A percentile compares a stretch with the other conserved stretches of the same genome.
Evolutionary conservation across 2,329 filamentous ascomycete genomes (phyloP).

Genomic region (Myriangium duriaei): DNA sequence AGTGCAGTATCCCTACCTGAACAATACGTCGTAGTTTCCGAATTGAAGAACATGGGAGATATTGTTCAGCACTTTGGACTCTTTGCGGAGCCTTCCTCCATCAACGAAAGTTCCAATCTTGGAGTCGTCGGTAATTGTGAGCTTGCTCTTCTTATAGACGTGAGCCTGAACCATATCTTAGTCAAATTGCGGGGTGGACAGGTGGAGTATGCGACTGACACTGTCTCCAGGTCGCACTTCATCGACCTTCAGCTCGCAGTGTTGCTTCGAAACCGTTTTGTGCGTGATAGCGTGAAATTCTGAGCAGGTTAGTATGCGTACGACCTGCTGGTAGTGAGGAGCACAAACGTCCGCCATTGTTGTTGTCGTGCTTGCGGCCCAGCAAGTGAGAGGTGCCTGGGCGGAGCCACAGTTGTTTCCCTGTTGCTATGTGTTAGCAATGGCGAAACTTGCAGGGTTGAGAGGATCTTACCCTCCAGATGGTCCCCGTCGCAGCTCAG

Average conservation of each 20-base stretch:
- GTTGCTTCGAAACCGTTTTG: conserved; percentile 77
- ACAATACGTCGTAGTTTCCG: conserved; percentile 54
- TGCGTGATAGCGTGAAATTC: conserved; percentile 55
- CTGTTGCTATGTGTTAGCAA: conserved; percentile 27
- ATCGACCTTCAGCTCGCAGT: conserved; percentile 65
- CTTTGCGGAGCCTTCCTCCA: conserved; percentile 52
- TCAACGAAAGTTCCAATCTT: conserved; percentile 76
- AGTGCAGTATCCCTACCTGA: conserved; percentile 34
- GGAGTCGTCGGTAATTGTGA: conserved; percentile 69
- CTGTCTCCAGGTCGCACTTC: conserved; percentile 53
- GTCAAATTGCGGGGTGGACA: not conserved
- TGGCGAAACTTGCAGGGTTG: conserved; percentile 7
- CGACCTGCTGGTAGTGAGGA: conserved; percentile 33
- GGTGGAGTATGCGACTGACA: conserved; percentile 30
- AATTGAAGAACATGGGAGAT: conserved; percentile 55
- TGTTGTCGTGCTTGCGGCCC: conserved; percentile 49
- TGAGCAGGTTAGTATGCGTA: not conserved
- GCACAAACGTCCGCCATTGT: not conserved
- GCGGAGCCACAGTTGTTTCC: conserved; percentile 67
- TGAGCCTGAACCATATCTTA: conserved; percentile 7
- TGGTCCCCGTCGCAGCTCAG: conserved; percentile 41
- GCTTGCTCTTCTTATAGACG: conserved; percentile 50
- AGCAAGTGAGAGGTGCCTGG: conserved; percentile 79
- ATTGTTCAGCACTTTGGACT: conserved; percentile 43
- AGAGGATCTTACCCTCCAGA: conserved; percentile 29